A percentile compares a stretch with the other conserved stretches of the same genome.
Conservation (phyloP, 331 rosid genomes). For the Spiraea crenata region DNA sequence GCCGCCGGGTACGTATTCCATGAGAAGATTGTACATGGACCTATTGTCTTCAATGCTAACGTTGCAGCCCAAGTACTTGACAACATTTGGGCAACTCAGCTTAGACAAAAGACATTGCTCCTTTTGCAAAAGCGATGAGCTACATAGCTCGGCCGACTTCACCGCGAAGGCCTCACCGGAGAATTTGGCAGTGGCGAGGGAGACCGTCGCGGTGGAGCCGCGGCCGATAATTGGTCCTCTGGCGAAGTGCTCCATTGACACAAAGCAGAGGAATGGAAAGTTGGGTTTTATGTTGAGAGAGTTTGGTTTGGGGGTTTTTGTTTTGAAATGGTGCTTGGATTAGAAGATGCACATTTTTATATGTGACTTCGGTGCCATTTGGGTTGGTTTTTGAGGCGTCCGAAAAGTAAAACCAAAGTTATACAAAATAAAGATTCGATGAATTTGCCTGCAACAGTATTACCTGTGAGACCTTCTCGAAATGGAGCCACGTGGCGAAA, state of each 20-base stretch:
- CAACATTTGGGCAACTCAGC: conserved; percentile 31
- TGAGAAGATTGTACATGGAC: conserved; percentile 36
- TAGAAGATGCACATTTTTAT: neutral
- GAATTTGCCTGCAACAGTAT: neutral
- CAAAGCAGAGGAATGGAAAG: neutral
- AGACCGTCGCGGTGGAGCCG: conserved; percentile 49
- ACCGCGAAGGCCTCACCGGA: conserved; percentile 40
- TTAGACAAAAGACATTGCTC: conserved; percentile 40
- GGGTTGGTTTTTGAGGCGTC: neutral
- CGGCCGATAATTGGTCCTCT: conserved; percentile 49
- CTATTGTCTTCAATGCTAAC: conserved; percentile 14
- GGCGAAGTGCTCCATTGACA: conserved; percentile 35
- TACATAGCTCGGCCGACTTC: conserved; percentile 37
- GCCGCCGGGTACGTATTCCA: conserved; percentile 49
- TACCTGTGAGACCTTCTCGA: neutral
- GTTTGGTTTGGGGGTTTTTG: neutral
- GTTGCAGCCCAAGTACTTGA: conserved; percentile 37
- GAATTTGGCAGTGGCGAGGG: conserved; percentile 19
- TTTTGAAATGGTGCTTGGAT: neutral
- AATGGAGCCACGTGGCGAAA: conserved; percentile 30
- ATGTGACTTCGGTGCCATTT: neutral
- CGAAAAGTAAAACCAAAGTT: neutral
- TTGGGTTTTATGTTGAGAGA: neutral
- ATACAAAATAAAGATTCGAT: neutral
- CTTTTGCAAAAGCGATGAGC: conserved; percentile 28